Evolutionary conservation across 176 grass and related monocot species (phyloP).

Genomic region (Oryza meridionalis): DNA sequence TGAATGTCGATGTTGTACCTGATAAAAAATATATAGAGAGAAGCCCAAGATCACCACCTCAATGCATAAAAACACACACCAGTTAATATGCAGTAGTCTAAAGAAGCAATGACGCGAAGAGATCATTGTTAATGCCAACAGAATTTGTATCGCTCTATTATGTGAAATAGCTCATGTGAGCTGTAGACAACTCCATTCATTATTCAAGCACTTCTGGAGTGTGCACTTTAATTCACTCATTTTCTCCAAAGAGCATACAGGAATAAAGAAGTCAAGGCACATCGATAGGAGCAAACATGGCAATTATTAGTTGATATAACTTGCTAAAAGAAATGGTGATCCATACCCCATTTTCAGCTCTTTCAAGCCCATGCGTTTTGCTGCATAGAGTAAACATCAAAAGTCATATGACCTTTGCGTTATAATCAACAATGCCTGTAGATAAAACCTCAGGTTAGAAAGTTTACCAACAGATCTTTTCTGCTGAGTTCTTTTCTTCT

Average conservation of each 20-base stretch:
- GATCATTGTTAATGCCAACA: constrained; percentile 6
- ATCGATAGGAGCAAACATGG: neutral
- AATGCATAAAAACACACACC: neutral
- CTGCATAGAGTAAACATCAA: constrained; percentile 46
- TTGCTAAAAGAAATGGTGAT: constrained; percentile 15
- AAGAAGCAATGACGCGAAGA: neutral
- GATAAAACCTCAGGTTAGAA: neutral
- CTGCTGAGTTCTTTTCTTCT: constrained; percentile 92
- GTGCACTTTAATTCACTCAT: neutral
- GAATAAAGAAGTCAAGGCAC: neutral
- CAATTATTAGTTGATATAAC: neutral
- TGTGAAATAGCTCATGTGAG: constrained; percentile 1
- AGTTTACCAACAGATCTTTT: constrained; percentile 82
- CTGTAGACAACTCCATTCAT: neutral
- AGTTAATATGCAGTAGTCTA: constrained; percentile 17
- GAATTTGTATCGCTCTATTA: neutral
- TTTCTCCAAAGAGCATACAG: neutral
- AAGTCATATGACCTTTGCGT: constrained; percentile 23
- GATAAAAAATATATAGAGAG: constrained; percentile 32
- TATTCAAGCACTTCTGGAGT: neutral
- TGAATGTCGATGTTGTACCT: constrained; percentile 94
- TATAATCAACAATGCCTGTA: neutral
- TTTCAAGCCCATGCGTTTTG: constrained; percentile 75
- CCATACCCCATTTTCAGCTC: constrained; percentile 95
- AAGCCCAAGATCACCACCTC: neutral